These are phyloP conservation scores for Russula brevipes DNA, from an alignment of 768 basidiomycete genomes.

Conservation along the genomic window DNA sequence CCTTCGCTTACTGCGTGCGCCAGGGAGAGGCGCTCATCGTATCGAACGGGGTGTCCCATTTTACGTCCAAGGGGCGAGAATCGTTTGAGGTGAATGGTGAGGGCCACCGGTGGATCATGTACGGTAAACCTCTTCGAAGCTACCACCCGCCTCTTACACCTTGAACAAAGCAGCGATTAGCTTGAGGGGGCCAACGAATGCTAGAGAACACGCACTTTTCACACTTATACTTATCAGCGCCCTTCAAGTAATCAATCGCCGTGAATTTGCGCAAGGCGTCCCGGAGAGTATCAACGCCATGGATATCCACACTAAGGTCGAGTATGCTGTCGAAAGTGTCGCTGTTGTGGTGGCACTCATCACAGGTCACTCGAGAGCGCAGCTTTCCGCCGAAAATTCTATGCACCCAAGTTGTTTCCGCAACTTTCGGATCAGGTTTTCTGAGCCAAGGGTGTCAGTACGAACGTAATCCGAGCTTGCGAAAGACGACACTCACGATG, in stretches of 20 bases:
- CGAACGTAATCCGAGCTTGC: not conserved
- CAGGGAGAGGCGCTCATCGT: conserved; percentile 68
- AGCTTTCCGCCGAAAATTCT: conserved; percentile 89
- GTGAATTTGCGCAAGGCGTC: conserved; percentile 79
- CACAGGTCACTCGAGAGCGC: conserved; percentile 86
- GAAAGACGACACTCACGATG: conserved; percentile 49
- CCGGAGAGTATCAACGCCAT: conserved; percentile 52
- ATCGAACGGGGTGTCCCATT: conserved; percentile 70
- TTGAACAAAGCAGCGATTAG: conserved; percentile 31
- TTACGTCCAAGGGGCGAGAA: conserved; percentile 90
- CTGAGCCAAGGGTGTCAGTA: conserved; percentile 34
- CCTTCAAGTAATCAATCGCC: conserved; percentile 75
- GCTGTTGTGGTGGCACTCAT: conserved; percentile 75
- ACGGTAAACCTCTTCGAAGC: conserved; percentile 90
- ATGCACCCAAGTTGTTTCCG: conserved; percentile 91
- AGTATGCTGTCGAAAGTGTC: conserved; percentile 96
- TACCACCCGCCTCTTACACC: conserved; percentile 87
- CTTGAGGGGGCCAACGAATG: not conserved
- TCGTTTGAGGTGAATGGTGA: conserved; percentile 93
- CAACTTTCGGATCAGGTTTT: conserved; percentile 63
- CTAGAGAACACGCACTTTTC: conserved; percentile 68
- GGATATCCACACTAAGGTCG: conserved; percentile 89
- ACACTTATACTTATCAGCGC: conserved; percentile 95
- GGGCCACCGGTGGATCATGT: conserved; percentile 77
- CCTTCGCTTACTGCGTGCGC: conserved; percentile 79